A percentile compares a stretch with the other conserved stretches of the same genome.
These are phyloP conservation scores for Lipomyces kockii DNA, from an alignment of 805 yeast species.

Conservation along the genomic window DNA sequence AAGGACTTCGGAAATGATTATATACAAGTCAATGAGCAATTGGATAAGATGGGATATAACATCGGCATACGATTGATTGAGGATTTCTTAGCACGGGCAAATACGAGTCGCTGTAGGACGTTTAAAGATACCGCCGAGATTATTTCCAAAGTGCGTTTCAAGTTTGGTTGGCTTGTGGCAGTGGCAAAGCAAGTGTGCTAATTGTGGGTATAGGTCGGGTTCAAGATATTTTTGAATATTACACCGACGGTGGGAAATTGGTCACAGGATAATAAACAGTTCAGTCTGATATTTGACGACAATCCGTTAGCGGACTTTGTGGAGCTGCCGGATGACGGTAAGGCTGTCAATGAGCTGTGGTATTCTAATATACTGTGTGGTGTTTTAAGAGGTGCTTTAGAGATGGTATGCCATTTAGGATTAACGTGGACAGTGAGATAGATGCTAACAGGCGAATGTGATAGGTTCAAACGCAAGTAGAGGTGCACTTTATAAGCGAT, in stretches of 20 bases:
- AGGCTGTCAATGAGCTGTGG: constrained; percentile 77
- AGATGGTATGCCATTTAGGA: constrained; percentile 59
- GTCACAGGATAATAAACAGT: constrained; percentile 75
- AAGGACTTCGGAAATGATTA: constrained; percentile 80
- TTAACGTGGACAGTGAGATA: background rate
- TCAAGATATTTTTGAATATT: constrained; percentile 84
- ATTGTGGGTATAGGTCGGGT: constrained; percentile 58
- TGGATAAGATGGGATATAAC: constrained; percentile 93
- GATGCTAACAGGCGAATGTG: background rate
- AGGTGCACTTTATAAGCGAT: constrained; percentile 78
- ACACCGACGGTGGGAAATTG: constrained; percentile 77
- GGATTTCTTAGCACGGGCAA: constrained; percentile 87
- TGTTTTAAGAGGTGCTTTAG: constrained; percentile 85
- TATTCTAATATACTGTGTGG: constrained; percentile 90
- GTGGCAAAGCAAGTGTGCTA: background rate
- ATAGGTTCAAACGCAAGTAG: constrained; percentile 84
- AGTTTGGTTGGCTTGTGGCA: background rate
- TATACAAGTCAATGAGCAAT: constrained; percentile 74
- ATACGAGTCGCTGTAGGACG: constrained; percentile 76
- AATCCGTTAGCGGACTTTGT: constrained; percentile 96
- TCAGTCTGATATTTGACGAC: constrained; percentile 72
- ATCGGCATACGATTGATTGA: constrained; percentile 91
- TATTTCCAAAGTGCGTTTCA: constrained; percentile 56
- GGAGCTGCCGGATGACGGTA: constrained; percentile 83
- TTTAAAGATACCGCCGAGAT: constrained; percentile 88